Evolutionary conservation across 2,329 filamentous ascomycete genomes (phyloP), one percentile per base, ranked within the genome.

Genomic region (Colletotrichum gloeosporioides): DNA sequence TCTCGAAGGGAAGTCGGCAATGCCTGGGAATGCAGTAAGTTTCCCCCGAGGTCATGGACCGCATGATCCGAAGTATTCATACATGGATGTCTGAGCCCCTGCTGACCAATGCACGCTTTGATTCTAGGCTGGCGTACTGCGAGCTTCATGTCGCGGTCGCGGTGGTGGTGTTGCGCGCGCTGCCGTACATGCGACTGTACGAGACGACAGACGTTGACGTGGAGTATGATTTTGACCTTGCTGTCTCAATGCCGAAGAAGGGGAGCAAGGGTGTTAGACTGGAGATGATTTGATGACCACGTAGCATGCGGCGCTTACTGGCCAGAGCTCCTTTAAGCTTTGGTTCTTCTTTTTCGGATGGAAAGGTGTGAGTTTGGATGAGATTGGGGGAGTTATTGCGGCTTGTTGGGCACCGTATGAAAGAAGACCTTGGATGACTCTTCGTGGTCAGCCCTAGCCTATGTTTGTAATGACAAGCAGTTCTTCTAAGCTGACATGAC

Each of bases 131-230:
- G 36, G 82, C 80, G 4, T 69, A 79, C 15, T 82, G 81, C 71
- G 59, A 84, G 76, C 70, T 83, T 36, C 76, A 84, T 34, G 72
- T 82, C 9, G 63, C 73, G 3, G 55, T 80, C 10, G 77, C 81
- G 2, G 79, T 79, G 4, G 68, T 83, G 39, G 76, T 77, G 15
- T 65, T 82, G 34, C 80, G 80, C 9, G 80, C 81, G 3, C 55
- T 81, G 15, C 81, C 80, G 16, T 72, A 78, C 16, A 78, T 81
- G 79, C 73, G 71, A 55, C 78, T 83, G 9, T 78, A 78, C 44
- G 80, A 83, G 49, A 84, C 82, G 1, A 79, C 78, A 3, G 69
- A 78, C 29, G 77, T 79, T 13, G 82, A 83, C 44, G 71, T 82
- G 29, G 69, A 67, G 32, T 82, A 82, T 65, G 79, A 82, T 44